Conservation (phyloP, 768 basidiomycete species). For the Macrolepiota fuliginosa region DNA sequence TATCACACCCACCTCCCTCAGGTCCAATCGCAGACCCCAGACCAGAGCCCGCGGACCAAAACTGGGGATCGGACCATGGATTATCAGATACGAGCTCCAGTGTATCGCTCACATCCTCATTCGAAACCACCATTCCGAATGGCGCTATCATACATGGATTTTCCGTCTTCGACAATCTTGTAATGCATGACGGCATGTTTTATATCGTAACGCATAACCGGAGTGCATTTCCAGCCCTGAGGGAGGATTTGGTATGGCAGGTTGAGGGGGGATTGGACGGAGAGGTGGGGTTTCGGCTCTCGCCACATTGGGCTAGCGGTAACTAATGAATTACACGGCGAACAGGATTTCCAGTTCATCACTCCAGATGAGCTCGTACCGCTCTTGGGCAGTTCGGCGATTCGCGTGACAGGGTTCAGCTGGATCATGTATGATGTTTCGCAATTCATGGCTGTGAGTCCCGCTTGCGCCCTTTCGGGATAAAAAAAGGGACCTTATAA, state of each 20-base stretch:
- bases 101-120: neutral
- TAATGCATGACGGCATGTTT: constrained; percentile 72
- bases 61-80: neutral
- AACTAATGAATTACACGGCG: neutral
- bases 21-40: no score
- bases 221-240: constrained; percentile 40
- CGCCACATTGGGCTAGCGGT: neutral
- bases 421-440: constrained; percentile 28
- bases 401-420: constrained; percentile 23
- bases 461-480: neutral
- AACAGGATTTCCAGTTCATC: constrained; percentile 27
- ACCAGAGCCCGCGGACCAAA: no score
- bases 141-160: constrained; percentile 42
- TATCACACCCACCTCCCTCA: no score
- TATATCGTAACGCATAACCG: constrained; percentile 51
- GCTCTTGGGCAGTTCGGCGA: constrained; percentile 19
- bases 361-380: constrained; percentile 16
- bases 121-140: constrained; percentile 6
- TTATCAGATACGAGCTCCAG: neutral
- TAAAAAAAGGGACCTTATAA: neutral
- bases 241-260: constrained; percentile 36
- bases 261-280: constrained; percentile 27
- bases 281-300: constrained; percentile 20
- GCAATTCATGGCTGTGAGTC: constrained; percentile 23
- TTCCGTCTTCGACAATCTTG: constrained; percentile 71